phyloP scores from a whole-genome alignment of 1,284 basidiomycete species.

The Ceraceosorus guamensis region DNA sequence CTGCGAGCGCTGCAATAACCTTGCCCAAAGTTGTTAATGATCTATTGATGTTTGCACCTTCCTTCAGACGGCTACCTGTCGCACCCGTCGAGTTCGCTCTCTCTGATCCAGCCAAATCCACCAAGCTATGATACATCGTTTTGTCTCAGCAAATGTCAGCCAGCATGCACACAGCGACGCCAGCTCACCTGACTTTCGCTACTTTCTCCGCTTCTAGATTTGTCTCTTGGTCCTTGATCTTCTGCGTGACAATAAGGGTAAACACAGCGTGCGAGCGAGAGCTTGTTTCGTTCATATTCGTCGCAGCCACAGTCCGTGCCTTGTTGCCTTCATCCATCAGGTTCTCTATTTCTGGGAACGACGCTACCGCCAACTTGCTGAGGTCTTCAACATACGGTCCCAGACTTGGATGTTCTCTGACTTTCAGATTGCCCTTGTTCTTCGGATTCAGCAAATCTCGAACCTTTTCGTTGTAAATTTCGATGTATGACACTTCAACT shows the following conservation, averaged over 20 bases:
- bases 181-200: conserved; percentile 23
- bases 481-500: conserved; percentile 96
- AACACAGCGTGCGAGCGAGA: conserved; percentile 44
- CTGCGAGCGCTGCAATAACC: conserved; percentile 42
- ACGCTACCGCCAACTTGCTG: conserved; percentile 82
- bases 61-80: conserved; percentile 44
- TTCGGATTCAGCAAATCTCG: conserved; percentile 93
- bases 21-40: conserved; percentile 31
- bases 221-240: conserved; percentile 26
- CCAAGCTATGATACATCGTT: conserved; percentile 12
- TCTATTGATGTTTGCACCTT: conserved; percentile 48
- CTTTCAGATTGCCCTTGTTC: conserved; percentile 89
- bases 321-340: conserved; percentile 99
- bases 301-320: conserved; percentile 46
- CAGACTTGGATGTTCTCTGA: conserved; percentile 82
- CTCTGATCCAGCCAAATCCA: conserved; percentile 43
- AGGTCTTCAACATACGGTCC: conserved; percentile 92
- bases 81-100: conserved; percentile 47
- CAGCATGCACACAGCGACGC: not conserved
- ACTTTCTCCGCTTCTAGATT: conserved; percentile 42
- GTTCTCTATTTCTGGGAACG: conserved; percentile 91
- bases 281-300: conserved; percentile 45
- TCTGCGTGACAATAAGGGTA: conserved; percentile 38
- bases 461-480: conserved; percentile 73
- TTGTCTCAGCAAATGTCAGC: too few species aligned